These are phyloP conservation scores for Proliferodiscus dingleyae DNA, from an alignment of 2,329 filamentous ascomycete species.

Conservation along the genomic window DNA sequence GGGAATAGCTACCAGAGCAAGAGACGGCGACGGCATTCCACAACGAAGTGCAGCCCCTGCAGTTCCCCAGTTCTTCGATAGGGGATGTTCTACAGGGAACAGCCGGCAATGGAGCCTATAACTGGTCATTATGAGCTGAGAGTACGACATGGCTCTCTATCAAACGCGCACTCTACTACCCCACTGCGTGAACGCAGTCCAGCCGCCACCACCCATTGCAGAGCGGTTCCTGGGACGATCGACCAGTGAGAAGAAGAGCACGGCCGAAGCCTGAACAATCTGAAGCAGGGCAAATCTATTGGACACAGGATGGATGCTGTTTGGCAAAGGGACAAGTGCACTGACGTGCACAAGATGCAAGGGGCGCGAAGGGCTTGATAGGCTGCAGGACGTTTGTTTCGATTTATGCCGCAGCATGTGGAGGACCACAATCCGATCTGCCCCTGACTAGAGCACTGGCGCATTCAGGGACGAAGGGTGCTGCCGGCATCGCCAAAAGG, in stretches of 20 bases:
- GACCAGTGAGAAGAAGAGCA: constrained; percentile 8
- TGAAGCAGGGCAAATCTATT: constrained; percentile 18
- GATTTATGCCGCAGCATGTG: constrained; percentile 15
- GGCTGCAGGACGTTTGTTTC: constrained; percentile 21
- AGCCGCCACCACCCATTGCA: constrained; percentile 4
- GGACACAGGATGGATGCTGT: constrained; percentile 12
- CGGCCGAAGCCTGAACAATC: constrained; percentile 5
- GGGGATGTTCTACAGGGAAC: constrained; percentile 12
- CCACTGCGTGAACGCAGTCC: constrained; percentile 3
- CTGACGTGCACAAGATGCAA: constrained; percentile 11
- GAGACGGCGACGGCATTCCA: constrained; percentile 3
- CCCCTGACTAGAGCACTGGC: constrained; percentile 12
- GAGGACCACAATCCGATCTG: constrained; percentile 4
- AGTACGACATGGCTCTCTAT: constrained; percentile 10
- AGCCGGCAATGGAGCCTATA: constrained; percentile 4
- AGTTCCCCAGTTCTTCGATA: constrained; percentile 12
- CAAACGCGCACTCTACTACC: constrained; percentile 16
- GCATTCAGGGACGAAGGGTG: not conserved
- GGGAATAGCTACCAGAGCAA: constrained; percentile 7
- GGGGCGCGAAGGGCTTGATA: constrained; percentile 12
- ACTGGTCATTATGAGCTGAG: constrained; percentile 10
- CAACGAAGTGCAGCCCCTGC: constrained; percentile 4
- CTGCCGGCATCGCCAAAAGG: too few relatives aligned
- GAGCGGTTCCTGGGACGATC: constrained; percentile 3
- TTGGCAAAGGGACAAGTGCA: constrained; percentile 9